Evolutionary conservation across 2,329 filamentous ascomycete genomes (phyloP), one percentile per base, ranked within the genome.

Genomic region (Colletotrichum plurivorum): DNA sequence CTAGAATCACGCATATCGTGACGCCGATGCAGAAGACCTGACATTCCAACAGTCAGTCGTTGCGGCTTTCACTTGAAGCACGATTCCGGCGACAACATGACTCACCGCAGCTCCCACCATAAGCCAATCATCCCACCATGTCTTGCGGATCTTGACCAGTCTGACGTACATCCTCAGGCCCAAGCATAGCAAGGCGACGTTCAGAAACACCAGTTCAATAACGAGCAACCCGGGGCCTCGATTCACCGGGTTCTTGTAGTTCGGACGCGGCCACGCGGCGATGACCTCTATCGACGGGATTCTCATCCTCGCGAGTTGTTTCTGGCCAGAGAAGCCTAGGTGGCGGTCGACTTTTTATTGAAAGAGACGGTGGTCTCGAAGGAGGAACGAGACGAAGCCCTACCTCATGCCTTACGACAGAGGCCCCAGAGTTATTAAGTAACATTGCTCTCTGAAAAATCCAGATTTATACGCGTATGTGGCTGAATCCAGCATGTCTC

Each of bases 61-160:
- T 13, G 0, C n/a, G 0, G 16, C 2, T 4, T 46, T 2, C 73
- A 5, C 5, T 12, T 12, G 5, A 20, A n/a, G 10, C 49, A 12
- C 13, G 52, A n/a, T 25, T n/a, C 16, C 18, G 18, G n/a, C 15
- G 3, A 12, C 5, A 16, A 4, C 27, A 15, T 12, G 67, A 55
- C 76, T 66, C 73, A 82, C 80, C 70, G 78, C 76, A 4, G 80
- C 80, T 41, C 63, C 76, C 5, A 82, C 69, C 81, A 84, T 84
- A 13, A 84, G 60, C 81, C 79, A 83, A 73, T 83, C 82, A 68
- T 84, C 82, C 60, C 76, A 73, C 41, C 79, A 78, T 45, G 69
- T 75, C 57, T 75, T 78, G 51, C 76, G 75, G 41, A 82, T 75
- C 43, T 80, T 75, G 63, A 71, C 63, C 2, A 79, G 67, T 10